A percentile compares a stretch with the other conserved stretches of the same genome.
Conservation (phyloP, 2,329 filamentous ascomycete species). For the Phaeosphaeriaceae sp. region DNA sequence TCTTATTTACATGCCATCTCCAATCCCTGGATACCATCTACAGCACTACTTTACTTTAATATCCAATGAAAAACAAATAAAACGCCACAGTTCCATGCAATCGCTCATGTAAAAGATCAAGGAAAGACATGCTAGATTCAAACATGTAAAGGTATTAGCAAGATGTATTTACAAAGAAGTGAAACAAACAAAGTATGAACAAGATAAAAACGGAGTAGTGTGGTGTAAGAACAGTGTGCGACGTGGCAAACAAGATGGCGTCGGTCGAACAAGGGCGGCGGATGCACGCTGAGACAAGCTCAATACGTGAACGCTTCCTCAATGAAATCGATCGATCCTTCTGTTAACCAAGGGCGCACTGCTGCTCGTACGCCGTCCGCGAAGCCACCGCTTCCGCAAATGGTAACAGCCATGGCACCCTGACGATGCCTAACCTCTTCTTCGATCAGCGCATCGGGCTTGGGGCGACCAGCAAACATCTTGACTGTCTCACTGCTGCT, state of each 20-base stretch:
- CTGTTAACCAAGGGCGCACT: constrained; percentile 58
- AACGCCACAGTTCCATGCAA: constrained; percentile 9
- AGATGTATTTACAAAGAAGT: constrained; percentile 33
- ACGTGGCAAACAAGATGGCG: no score
- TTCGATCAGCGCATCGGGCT: constrained; percentile 62
- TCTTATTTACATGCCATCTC: constrained; percentile 1
- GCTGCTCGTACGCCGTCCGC: constrained; percentile 66
- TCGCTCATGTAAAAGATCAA: constrained; percentile 18
- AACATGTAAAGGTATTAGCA: constrained; percentile 20
- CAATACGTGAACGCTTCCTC: constrained; percentile 72
- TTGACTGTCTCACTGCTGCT: constrained; percentile 64
- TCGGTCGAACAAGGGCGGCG: background rate
- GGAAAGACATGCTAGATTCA: constrained; percentile 28
- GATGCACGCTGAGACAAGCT: background rate
- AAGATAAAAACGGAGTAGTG: background rate
- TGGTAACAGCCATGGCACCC: constrained; percentile 66
- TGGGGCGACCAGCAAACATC: constrained; percentile 66
- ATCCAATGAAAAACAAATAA: background rate
- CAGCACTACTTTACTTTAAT: background rate
- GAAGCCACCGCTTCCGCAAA: constrained; percentile 68
- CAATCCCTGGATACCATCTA: background rate
- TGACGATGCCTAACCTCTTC: constrained; percentile 62
- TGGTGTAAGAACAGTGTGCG: background rate
- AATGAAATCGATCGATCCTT: constrained; percentile 65
- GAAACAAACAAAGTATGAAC: constrained; percentile 12